These are phyloP conservation scores for Phaeosphaeria sp. DNA, from an alignment of 2,329 filamentous ascomycete genomes.

Conservation along the genomic window DNA sequence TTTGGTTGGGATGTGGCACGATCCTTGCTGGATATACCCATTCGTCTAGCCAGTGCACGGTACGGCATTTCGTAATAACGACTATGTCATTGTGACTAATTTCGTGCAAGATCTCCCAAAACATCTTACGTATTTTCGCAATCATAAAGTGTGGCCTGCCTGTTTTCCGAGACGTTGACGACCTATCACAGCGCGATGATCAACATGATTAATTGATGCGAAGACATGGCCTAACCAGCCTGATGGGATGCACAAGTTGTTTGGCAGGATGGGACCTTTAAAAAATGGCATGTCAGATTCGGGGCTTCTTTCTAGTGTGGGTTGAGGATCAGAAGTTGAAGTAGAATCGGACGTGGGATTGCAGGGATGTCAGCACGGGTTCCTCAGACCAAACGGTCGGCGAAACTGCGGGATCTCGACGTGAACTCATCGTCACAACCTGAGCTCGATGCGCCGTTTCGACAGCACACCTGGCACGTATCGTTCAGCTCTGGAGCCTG, in stretches of 20 bases:
- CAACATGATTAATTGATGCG: no score
- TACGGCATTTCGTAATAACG: no score
- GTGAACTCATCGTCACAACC: slow-evolving; percentile 20
- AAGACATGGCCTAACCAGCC: no score
- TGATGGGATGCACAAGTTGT: neutral
- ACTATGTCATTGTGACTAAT: no score
- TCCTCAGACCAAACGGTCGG: neutral
- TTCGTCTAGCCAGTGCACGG: no score
- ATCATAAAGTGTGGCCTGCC: no score
- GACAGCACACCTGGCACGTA: neutral
- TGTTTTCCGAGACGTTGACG: no score
- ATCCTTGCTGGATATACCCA: no score
- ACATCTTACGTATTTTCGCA: no score
- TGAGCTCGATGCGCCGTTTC: slow-evolving; percentile 9
- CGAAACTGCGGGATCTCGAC: neutral
- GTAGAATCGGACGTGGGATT: neutral
- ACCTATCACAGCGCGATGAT: no score
- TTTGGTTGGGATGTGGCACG: no score
- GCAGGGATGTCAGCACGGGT: neutral
- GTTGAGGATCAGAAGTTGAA: neutral
- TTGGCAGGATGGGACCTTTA: neutral
- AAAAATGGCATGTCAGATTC: neutral
- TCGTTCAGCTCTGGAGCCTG: neutral
- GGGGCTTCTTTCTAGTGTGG: neutral
- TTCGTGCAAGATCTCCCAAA: no score